phyloP scores from a whole-genome alignment of 2,329 filamentous ascomycete genomes.

The Thielaviopsis punctulata region DNA sequence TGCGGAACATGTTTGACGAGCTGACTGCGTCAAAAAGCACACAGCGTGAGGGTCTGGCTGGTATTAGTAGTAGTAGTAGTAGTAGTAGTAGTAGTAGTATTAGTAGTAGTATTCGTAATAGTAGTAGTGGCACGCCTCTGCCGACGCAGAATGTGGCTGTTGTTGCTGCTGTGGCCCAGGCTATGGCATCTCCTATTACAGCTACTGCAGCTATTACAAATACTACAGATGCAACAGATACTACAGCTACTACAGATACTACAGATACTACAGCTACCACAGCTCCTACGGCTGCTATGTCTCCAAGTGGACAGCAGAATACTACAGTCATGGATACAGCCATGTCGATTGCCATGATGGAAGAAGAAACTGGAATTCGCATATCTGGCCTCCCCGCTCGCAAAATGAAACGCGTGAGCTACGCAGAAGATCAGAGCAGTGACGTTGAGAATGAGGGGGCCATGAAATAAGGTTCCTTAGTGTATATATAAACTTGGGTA shows the following conservation, averaged over 20 bases:
- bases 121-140: no score
- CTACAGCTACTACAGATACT: background rate
- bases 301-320: no score
- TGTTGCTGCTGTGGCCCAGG: no score
- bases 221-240: background rate
- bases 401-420: conserved; percentile 18
- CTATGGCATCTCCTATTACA: no score
- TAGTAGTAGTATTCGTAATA: background rate
- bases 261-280: background rate
- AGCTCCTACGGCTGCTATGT: no score
- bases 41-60: background rate
- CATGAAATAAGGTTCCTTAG: background rate
- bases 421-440: conserved; percentile 20
- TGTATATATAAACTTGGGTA: background rate
- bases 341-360: background rate
- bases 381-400: conserved; percentile 10
- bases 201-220: background rate
- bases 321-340: no score
- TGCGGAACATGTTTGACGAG: conserved; percentile 36
- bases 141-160: no score
- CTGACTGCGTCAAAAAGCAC: conserved; percentile 22
- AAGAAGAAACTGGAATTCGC: background rate
- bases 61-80: no score
- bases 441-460: conserved; percentile 14
- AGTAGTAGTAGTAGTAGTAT: background rate